phyloP scores from a whole-genome alignment of 2,329 filamentous ascomycete species.

The Zymoseptoria pseudotritici region DNA sequence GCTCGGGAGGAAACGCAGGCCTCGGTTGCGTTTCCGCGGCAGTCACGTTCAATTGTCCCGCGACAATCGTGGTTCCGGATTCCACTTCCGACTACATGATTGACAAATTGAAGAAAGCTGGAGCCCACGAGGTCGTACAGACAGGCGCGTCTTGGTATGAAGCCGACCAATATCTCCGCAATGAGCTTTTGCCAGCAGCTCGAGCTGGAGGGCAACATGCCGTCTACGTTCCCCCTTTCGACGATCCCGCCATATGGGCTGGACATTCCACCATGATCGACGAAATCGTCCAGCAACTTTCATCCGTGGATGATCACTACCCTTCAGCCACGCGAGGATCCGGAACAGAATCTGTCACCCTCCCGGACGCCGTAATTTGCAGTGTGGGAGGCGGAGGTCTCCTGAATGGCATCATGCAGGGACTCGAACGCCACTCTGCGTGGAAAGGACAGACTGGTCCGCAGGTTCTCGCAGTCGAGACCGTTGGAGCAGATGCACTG shows the following conservation, averaged over 20 bases:
- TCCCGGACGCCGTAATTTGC: slow-evolving; percentile 65
- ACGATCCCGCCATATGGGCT: slow-evolving; percentile 60
- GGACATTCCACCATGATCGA: slow-evolving; percentile 55
- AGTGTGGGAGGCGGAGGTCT: slow-evolving; percentile 75
- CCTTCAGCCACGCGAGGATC: slow-evolving; percentile 30
- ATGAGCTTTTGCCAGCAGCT: slow-evolving; percentile 44
- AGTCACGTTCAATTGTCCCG: slow-evolving; percentile 53
- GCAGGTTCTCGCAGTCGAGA: slow-evolving; percentile 68
- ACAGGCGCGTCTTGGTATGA: slow-evolving; percentile 61
- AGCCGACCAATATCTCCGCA: slow-evolving; percentile 60
- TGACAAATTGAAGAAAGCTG: slow-evolving; percentile 60
- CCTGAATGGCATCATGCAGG: slow-evolving; percentile 67
- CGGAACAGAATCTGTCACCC: neutral
- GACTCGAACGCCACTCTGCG: slow-evolving; percentile 48
- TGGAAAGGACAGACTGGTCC: slow-evolving; percentile 20
- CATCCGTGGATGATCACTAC: slow-evolving; percentile 30
- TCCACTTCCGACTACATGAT: slow-evolving; percentile 63
- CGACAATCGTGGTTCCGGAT: slow-evolving; percentile 68
- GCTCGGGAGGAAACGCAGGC: slow-evolving; percentile 77
- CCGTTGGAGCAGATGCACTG: slow-evolving; percentile 64
- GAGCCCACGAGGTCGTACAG: slow-evolving; percentile 59
- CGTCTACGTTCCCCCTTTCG: slow-evolving; percentile 64
- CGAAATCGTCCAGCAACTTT: slow-evolving; percentile 39
- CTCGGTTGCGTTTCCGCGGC: slow-evolving; percentile 73
- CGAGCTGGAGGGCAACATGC: slow-evolving; percentile 38